Base-by-base conservation (phyloP, 345 rosid genomes). In the Gossypium sturtianum region DNA sequence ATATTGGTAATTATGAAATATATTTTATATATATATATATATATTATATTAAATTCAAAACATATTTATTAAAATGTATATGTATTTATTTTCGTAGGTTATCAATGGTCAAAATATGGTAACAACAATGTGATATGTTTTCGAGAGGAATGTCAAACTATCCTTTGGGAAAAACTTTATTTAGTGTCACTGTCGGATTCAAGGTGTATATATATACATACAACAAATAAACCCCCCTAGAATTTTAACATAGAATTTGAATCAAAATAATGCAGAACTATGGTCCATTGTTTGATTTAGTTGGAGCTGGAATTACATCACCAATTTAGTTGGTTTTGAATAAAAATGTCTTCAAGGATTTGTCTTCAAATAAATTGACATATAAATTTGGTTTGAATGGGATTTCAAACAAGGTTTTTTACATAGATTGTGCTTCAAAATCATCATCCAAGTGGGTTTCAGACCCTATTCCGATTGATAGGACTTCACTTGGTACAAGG, bases 401-500 rank as follows among this genome's bases (percentile, higher is more conserved):
- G 19, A 64, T 67, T 27, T 79, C 63, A 2, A 17, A 22, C 59
- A 64, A 61, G 15, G 43, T 75, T 12, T 23, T 60, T 29, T 25
- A 70, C 34, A 64, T 48, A 3, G 2, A 58, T 20, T 52, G 0
- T 61, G 10, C 23, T 47, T 67, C 9, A 29, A 38, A 10, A 53
- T 17, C 4, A 53, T 17, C 23, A 8, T 3, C 25, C 2, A 17
- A 51, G 11, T 88, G 85, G 85, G 4, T 64, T 1, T 8, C 47
- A 1, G 44, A 17, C 4, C 15, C 27, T 9, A 75, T 79, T 23
- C 86, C 84, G 12, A 41, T 9, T 4, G 49, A 16, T 19, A 15
- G 19, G 6, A 52, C 19, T 81, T 84, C 43, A 41, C 82, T 9
- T 88, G 88, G 91, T 87, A 87, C n/a, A n/a, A n/a, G n/a, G n/a